Base-by-base conservation (phyloP, 1,284 basidiomycete genomes). In the Ustilago tritici region DNA sequence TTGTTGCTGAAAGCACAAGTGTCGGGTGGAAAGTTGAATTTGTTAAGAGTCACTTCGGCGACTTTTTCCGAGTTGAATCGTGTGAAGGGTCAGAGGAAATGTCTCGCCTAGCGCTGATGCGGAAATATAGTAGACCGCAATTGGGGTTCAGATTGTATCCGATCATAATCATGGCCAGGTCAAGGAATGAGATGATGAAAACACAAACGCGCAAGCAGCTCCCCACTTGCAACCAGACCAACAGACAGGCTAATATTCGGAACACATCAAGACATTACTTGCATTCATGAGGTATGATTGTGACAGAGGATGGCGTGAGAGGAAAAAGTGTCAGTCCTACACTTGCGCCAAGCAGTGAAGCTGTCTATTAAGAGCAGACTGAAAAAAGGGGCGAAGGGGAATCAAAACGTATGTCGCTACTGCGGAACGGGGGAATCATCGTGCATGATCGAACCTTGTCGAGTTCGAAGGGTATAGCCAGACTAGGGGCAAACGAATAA, bases 401-500 rank as follows among this genome's bases (percentile, higher is more conserved):
- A 60, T 52, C 11, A 19, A 58, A 40, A 64, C 65, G 65, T 73
- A 73, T 73, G 65, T 72, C 58, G 70, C 64, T 58, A 47, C 56
- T 28, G 69, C 60, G 53, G 58, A 52, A 56, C 61, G 50, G 56
- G 72, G 72, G 67, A 76, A 76, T 76, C 73, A 76, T 62, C 40
- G 67, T 76, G 73, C 73, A 69, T 63, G 68, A 61, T 66, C 66
- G 71, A 74, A 74, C 71, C 66, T 74, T 65, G 71, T 74, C 66
- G 56, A 65, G 66, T 74, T 74, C 71, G 71, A 40, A 46, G 70
- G 73, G 73, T 76, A 76, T 76, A 76, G 68, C 64, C 73, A 60
- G 52, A 60, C 53, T 34, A 28, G 52, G 56, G 38, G 54, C 38
- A 56, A n/a, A 34, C 31, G 19, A 46, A 52, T 8, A 15, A 41